Percentiles rank a stretch among this genome's conserved stretches.
These are phyloP conservation scores for Cyphellophora europaea DNA, from an alignment of 2,329 filamentous ascomycete species.

Conservation along the genomic window DNA sequence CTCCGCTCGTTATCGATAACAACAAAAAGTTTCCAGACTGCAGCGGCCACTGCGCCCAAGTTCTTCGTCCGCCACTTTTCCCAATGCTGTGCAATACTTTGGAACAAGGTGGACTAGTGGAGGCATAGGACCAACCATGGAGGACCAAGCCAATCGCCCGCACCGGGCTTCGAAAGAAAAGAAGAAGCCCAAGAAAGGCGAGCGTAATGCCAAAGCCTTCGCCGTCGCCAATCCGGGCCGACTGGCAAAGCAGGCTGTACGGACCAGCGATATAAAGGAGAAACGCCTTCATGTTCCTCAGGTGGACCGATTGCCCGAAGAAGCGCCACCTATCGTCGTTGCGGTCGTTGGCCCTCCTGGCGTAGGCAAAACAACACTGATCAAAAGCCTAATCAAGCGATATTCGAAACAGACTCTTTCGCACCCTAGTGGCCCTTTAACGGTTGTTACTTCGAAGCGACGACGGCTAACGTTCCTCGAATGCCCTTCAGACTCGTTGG, in stretches of 20 bases:
- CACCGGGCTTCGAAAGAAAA: slow-evolving; percentile 86
- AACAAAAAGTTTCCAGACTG: no score
- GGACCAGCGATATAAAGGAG: slow-evolving; percentile 59
- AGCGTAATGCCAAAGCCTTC: slow-evolving; percentile 85
- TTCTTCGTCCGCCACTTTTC: no score
- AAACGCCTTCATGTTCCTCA: slow-evolving; percentile 93
- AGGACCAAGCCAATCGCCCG: slow-evolving; percentile 73
- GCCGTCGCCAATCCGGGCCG: slow-evolving; percentile 74
- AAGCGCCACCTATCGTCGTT: slow-evolving; percentile 86
- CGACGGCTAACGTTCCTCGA: slow-evolving; percentile 91
- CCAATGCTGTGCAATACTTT: no score
- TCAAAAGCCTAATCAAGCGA: slow-evolving; percentile 86
- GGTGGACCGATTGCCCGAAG: slow-evolving; percentile 89
- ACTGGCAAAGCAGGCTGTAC: slow-evolving; percentile 57
- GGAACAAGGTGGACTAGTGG: no score
- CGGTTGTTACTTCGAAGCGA: slow-evolving; percentile 92
- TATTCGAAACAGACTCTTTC: slow-evolving; percentile 94
- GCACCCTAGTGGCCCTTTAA: slow-evolving; percentile 83
- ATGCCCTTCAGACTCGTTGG: slow-evolving; percentile 86
- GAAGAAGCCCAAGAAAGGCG: slow-evolving; percentile 59
- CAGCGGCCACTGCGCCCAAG: no score
- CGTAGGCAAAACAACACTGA: slow-evolving; percentile 88
- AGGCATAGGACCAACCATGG: no score
- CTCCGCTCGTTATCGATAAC: no score
- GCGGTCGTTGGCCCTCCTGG: slow-evolving; percentile 91